Evolutionary conservation across 2,329 filamentous ascomycete species (phyloP).

Genomic region (Colletotrichum sp.): DNA sequence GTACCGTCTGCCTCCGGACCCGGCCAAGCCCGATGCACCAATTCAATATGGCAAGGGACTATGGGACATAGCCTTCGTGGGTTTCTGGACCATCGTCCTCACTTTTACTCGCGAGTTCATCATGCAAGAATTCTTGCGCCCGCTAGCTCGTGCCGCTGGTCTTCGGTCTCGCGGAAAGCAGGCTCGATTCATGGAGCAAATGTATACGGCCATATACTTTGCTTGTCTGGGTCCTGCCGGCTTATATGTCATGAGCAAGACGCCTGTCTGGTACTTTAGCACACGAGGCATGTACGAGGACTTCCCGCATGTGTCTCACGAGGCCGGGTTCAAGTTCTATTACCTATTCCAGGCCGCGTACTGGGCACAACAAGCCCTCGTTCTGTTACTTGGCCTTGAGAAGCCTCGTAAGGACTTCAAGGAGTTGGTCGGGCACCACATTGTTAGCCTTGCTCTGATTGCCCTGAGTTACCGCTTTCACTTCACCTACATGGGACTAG

Average conservation of each 20-base stretch:
- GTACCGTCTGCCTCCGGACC: slow-evolving; percentile 70
- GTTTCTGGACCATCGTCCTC: slow-evolving; percentile 87
- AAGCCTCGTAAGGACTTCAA: slow-evolving; percentile 95
- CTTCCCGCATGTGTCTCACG: slow-evolving; percentile 84
- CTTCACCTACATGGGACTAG: slow-evolving; percentile 93
- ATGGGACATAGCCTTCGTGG: slow-evolving; percentile 85
- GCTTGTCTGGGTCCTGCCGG: slow-evolving; percentile 81
- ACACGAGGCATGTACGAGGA: slow-evolving; percentile 87
- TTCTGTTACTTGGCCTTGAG: slow-evolving; percentile 85
- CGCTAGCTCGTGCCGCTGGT: slow-evolving; percentile 72
- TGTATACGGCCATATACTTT: slow-evolving; percentile 94
- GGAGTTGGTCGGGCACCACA: slow-evolving; percentile 89
- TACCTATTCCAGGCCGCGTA: slow-evolving; percentile 94
- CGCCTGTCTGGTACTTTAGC: slow-evolving; percentile 97
- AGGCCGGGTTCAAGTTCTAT: slow-evolving; percentile 88
- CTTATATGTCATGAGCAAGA: slow-evolving; percentile 87
- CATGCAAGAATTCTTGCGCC: slow-evolving; percentile 88
- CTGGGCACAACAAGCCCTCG: slow-evolving; percentile 94
- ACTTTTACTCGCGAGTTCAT: slow-evolving; percentile 95
- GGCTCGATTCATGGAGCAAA: slow-evolving; percentile 93
- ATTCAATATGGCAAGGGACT: slow-evolving; percentile 87
- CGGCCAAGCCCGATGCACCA: slow-evolving; percentile 46
- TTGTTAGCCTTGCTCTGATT: slow-evolving; percentile 86
- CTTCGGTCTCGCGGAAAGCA: slow-evolving; percentile 80
- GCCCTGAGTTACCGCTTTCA: slow-evolving; percentile 91